Conservation (phyloP, 805 yeast species). For the Saturnispora serradocipensis region DNA sequence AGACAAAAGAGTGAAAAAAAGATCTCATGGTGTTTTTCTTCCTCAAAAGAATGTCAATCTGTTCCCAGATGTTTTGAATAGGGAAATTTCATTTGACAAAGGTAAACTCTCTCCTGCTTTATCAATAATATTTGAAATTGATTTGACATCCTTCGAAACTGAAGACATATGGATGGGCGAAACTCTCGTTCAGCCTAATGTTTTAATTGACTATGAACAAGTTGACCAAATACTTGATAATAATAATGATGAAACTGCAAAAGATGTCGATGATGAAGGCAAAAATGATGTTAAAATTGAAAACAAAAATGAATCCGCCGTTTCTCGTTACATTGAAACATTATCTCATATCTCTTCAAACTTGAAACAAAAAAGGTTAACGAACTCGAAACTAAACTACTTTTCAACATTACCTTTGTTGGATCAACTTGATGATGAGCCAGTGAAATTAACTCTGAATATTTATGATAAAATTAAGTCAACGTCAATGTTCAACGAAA, state of each 20-base stretch:
- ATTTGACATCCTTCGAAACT: constrained; percentile 60
- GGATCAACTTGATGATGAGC: constrained; percentile 81
- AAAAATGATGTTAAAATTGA: constrained; percentile 15
- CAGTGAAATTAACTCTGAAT: constrained; percentile 60
- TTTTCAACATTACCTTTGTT: constrained; percentile 53
- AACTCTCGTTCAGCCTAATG: constrained; percentile 57
- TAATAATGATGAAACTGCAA: neutral
- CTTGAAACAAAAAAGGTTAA: constrained; percentile 59
- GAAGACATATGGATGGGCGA: constrained; percentile 73
- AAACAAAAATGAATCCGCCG: constrained; percentile 42
- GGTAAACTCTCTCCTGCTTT: constrained; percentile 56
- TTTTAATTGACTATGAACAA: constrained; percentile 42
- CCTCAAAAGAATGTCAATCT: constrained; percentile 67
- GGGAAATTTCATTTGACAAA: constrained; percentile 50
- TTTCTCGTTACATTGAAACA: constrained; percentile 52
- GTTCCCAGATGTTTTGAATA: constrained; percentile 57
- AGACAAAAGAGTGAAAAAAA: constrained; percentile 83
- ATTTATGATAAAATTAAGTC: constrained; percentile 56
- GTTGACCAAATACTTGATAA: constrained; percentile 41
- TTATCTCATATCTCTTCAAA: constrained; percentile 57
- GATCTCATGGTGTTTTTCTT: constrained; percentile 81
- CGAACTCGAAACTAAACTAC: constrained; percentile 38
- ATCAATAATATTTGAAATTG: constrained; percentile 74
- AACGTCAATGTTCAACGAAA: constrained; percentile 57
- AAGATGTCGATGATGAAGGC: constrained; percentile 6